Evolutionary conservation across 495 filamentous ascomycete genomes (phyloP).

Genomic region (Xylaria cubensis): DNA sequence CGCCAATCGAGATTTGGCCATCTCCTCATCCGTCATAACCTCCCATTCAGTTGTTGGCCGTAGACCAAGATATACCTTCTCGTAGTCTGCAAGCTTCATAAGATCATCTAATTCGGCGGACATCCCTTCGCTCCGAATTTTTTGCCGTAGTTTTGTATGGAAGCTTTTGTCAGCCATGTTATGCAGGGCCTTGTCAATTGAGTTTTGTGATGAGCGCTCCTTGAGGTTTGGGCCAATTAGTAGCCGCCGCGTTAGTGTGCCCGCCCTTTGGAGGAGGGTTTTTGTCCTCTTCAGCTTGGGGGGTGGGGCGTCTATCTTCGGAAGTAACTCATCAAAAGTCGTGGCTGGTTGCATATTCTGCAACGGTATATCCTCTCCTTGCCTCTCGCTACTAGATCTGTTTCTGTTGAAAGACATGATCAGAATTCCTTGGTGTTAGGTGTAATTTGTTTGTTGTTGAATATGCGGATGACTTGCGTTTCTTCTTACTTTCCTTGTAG

Average conservation of each 20-base stretch:
- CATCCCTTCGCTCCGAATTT: no score
- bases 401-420: not conserved
- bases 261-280: not conserved
- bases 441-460: not conserved
- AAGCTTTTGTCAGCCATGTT: no score
- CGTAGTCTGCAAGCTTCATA: slow-evolving; percentile 12
- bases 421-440: not conserved
- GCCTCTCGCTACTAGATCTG: not conserved
- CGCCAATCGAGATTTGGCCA: not conserved
- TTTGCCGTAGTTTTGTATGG: no score
- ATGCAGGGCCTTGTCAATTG: no score
- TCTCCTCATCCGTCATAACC: no score
- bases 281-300: not conserved
- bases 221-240: not conserved
- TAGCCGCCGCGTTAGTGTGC: not conserved
- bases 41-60: not conserved
- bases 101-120: not conserved
- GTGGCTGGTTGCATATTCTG: not conserved
- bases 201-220: not conserved
- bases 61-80: slow-evolving; percentile 23
- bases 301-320: not conserved
- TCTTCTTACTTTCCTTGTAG: not conserved
- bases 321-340: not conserved
- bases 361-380: not conserved
- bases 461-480: not conserved